A percentile compares a stretch with the other conserved stretches of the same genome.
phyloP scores from a whole-genome alignment of 2,329 filamentous ascomycete species.

The Verticillium nubilum region DNA sequence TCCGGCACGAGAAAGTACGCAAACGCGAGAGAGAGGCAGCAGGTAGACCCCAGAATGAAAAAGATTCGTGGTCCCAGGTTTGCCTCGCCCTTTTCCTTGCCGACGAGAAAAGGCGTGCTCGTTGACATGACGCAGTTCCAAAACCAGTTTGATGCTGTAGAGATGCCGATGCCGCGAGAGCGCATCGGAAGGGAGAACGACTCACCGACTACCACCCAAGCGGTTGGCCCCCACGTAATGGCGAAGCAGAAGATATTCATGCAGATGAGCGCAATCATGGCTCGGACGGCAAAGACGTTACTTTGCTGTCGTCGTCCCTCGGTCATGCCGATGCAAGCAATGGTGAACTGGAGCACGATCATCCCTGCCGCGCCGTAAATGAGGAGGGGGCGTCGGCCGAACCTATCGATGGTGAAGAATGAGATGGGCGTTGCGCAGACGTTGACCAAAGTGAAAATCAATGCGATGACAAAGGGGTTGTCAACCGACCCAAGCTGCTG shows the following conservation, averaged over 20 bases:
- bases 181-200: conserved; percentile 72
- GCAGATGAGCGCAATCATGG: conserved; percentile 68
- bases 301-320: conserved; percentile 22
- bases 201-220: conserved; percentile 69
- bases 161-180: conserved; percentile 64
- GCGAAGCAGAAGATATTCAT: conserved; percentile 80
- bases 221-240: conserved; percentile 65
- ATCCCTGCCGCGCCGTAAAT: conserved; percentile 66
- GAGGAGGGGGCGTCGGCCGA: conserved; percentile 54
- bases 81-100: conserved; percentile 38
- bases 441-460: conserved; percentile 60
- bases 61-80: conserved; percentile 37
- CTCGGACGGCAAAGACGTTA: conserved; percentile 22
- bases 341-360: conserved; percentile 65
- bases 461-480: conserved; percentile 65
- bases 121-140: conserved; percentile 59
- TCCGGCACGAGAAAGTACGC: conserved; percentile 60
- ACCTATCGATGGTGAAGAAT: conserved; percentile 13
- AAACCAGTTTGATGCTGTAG: conserved; percentile 70
- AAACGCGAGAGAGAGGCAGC: conserved; percentile 48
- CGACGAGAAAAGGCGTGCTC: conserved; percentile 67
- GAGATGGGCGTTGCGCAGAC: conserved; percentile 11
- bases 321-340: conserved; percentile 51
- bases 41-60: conserved; percentile 60
- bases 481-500: conserved; percentile 56